Percentiles rank a stretch among this genome's conserved stretches.
phyloP scores from a whole-genome alignment of 2,329 filamentous ascomycete genomes.

The Fusarium chuoi region DNA sequence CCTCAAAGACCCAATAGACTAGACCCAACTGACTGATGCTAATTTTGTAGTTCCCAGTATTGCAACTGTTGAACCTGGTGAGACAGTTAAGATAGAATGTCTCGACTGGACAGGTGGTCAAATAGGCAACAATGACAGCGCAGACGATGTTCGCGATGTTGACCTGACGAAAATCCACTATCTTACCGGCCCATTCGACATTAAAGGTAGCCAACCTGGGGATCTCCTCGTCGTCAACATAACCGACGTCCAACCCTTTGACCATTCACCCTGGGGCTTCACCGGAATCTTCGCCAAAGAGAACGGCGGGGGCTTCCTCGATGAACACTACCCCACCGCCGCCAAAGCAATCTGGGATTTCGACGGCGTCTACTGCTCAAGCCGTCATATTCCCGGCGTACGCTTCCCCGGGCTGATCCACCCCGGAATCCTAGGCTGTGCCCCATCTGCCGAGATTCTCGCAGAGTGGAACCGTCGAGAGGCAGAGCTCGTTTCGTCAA shows the following conservation, averaged over 20 bases:
- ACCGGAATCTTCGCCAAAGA: conserved; percentile 82
- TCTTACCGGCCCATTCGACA: conserved; percentile 87
- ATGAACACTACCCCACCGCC: conserved; percentile 86
- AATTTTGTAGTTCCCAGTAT: conserved; percentile 72
- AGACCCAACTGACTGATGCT: background rate
- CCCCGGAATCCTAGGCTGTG: conserved; percentile 90
- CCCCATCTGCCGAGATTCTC: conserved; percentile 81
- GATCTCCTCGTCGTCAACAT: conserved; percentile 90
- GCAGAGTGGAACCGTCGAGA: conserved; percentile 87
- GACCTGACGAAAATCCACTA: conserved; percentile 89
- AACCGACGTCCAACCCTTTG: conserved; percentile 89
- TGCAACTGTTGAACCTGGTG: conserved; percentile 79
- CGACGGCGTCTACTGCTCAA: conserved; percentile 76
- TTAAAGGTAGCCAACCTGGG: conserved; percentile 85
- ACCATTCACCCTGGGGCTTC: conserved; percentile 90
- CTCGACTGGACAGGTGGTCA: conserved; percentile 87
- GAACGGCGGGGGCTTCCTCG: conserved; percentile 90
- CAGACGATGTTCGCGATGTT: conserved; percentile 87
- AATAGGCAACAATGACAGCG: conserved; percentile 87
- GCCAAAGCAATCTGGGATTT: conserved; percentile 71
- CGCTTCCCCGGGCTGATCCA: conserved; percentile 91
- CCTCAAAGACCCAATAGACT: background rate
- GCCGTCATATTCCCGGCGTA: conserved; percentile 86
- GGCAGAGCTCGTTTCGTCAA: conserved; percentile 77
- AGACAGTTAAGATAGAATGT: conserved; percentile 94